phyloP scores from a whole-genome alignment of 495 filamentous ascomycete genomes.

The Xylaria acuta region DNA sequence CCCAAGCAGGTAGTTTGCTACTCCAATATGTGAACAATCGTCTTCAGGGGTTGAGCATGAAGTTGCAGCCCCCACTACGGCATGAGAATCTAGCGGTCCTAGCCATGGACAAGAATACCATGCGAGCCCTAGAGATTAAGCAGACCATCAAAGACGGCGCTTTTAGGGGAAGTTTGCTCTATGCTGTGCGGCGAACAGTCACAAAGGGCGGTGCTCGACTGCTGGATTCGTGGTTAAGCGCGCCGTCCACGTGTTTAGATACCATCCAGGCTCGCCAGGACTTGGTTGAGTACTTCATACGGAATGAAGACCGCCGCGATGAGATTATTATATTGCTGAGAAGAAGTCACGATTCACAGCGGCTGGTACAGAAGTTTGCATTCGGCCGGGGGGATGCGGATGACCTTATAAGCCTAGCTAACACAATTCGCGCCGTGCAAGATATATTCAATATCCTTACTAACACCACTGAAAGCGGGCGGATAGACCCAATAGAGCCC shows the following conservation, averaged over 20 bases:
- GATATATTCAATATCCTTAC: slow-evolving; percentile 61
- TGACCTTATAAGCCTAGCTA: slow-evolving; percentile 81
- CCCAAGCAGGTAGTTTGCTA: slow-evolving; percentile 73
- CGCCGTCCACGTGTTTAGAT: slow-evolving; percentile 81
- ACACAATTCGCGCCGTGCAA: slow-evolving; percentile 79
- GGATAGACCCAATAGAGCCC: background rate
- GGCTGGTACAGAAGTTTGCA: slow-evolving; percentile 91
- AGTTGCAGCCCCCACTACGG: slow-evolving; percentile 81
- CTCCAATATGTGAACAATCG: slow-evolving; percentile 82
- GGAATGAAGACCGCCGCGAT: slow-evolving; percentile 68
- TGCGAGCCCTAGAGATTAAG: slow-evolving; percentile 88
- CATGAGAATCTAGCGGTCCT: slow-evolving; percentile 77
- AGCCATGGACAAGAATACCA: slow-evolving; percentile 87
- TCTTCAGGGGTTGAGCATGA: slow-evolving; percentile 79
- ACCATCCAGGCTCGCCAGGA: slow-evolving; percentile 83
- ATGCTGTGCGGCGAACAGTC: slow-evolving; percentile 84
- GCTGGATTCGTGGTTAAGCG: slow-evolving; percentile 80
- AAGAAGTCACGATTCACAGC: slow-evolving; percentile 82
- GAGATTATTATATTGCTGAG: slow-evolving; percentile 70
- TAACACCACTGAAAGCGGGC: background rate
- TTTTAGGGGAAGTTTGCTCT: slow-evolving; percentile 82
- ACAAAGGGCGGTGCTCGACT: slow-evolving; percentile 90
- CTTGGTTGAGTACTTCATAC: slow-evolving; percentile 75
- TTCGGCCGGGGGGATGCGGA: slow-evolving; percentile 93
- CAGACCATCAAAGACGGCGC: slow-evolving; percentile 77